phyloP scores from a whole-genome alignment of 2,329 filamentous ascomycete species.

The Triangularia verruculosa region DNA sequence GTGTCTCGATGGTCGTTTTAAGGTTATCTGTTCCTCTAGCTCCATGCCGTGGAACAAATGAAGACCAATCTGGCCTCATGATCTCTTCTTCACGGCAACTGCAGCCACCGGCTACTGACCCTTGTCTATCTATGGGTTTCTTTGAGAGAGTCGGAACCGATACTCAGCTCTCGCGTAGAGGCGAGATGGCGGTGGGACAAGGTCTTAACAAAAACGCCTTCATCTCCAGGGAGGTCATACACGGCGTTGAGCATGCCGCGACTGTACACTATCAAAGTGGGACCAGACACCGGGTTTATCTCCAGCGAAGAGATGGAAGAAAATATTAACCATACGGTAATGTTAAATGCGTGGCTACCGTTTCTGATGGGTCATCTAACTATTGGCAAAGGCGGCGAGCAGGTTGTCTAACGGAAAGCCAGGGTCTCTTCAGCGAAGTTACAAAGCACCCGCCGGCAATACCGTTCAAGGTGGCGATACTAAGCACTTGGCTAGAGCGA shows the following conservation, averaged over 20 bases:
- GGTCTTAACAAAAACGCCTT: neutral
- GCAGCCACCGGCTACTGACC: neutral
- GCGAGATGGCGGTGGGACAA: neutral
- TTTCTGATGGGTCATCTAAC: neutral
- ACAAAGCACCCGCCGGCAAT: neutral
- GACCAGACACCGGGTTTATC: neutral
- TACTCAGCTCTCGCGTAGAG: neutral
- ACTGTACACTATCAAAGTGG: neutral
- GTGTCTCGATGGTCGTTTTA: neutral
- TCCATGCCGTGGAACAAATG: constrained; percentile 7
- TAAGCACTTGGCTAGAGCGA: neutral
- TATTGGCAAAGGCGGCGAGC: neutral
- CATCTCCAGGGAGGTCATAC: neutral
- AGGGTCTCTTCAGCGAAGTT: neutral
- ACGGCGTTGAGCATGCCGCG: neutral
- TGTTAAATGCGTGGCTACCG: neutral
- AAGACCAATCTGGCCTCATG: neutral
- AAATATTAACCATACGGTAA: neutral
- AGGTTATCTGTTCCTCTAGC: constrained; percentile 3
- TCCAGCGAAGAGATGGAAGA: too few relatives aligned
- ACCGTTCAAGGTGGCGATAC: neutral
- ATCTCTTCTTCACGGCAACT: neutral
- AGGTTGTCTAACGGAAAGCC: neutral
- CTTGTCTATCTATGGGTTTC: neutral
- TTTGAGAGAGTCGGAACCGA: neutral